Conservation (phyloP, 345 rosid species). For the Gossypium bickii region DNA sequence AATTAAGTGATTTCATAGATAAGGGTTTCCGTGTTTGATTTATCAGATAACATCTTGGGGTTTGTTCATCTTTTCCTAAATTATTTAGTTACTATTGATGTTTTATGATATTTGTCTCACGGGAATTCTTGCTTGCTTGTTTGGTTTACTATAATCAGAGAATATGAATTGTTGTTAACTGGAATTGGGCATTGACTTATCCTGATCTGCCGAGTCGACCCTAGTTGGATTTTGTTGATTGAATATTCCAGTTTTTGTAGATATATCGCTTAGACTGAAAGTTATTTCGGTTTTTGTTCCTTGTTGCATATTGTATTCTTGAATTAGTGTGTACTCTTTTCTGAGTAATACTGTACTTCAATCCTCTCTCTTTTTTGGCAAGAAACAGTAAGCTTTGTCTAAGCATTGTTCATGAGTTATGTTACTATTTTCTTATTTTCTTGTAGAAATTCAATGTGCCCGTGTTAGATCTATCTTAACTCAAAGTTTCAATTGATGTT, state of each 20-base stretch:
- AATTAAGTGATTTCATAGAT: background rate
- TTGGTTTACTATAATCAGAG: background rate
- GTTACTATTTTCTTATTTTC: background rate
- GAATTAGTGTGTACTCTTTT: background rate
- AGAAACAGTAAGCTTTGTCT: no score
- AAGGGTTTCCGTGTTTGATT: background rate
- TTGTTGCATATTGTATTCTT: background rate
- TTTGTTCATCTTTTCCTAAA: background rate
- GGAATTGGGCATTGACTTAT: background rate
- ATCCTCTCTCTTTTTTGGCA: background rate
- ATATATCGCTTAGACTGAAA: background rate
- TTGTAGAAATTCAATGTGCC: background rate
- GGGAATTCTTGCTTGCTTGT: background rate
- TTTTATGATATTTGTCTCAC: background rate
- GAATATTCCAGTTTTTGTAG: background rate
- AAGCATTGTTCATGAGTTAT: background rate
- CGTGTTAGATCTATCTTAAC: background rate
- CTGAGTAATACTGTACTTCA: background rate
- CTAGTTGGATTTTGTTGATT: background rate
- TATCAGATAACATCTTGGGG: background rate
- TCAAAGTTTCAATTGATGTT: conserved; percentile 8
- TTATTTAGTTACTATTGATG: background rate
- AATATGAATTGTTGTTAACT: background rate
- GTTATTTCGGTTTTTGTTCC: background rate
- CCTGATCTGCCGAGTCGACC: background rate